These are phyloP conservation scores for Aspergillus asperescens DNA, from an alignment of 495 filamentous ascomycete genomes.

Conservation along the genomic window DNA sequence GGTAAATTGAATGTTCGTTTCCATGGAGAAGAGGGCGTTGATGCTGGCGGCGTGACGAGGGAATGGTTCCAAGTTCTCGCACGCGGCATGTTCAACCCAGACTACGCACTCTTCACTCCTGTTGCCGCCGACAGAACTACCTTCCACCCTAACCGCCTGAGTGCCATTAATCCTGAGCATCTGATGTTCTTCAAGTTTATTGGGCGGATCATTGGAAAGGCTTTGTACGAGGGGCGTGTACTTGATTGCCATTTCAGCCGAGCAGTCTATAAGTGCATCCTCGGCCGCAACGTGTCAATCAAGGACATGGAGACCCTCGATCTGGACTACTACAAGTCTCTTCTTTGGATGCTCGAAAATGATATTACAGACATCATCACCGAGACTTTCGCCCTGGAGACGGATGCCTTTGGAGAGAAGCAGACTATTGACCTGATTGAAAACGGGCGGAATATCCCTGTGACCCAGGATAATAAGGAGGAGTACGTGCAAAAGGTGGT, in stretches of 20 bases:
- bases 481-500: slow-evolving; percentile 91
- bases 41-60: slow-evolving; percentile 94
- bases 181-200: slow-evolving; percentile 99
- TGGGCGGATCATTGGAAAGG: slow-evolving; percentile 96
- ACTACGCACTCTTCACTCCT: slow-evolving; percentile 92
- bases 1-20: slow-evolving; percentile 97
- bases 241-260: slow-evolving; percentile 98
- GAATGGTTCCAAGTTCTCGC: slow-evolving; percentile 99
- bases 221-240: slow-evolving; percentile 90
- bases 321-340: slow-evolving; percentile 98
- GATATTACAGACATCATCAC: slow-evolving; percentile 98
- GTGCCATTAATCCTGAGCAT: slow-evolving; percentile 91
- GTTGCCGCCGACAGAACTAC: slow-evolving; percentile 98
- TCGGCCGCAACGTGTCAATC: slow-evolving; percentile 89
- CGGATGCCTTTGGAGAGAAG: slow-evolving; percentile 85
- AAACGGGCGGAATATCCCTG: slow-evolving; percentile 83
- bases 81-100: slow-evolving; percentile 97
- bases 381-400: slow-evolving; percentile 93
- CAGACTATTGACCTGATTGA: slow-evolving; percentile 81
- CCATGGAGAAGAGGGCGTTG: slow-evolving; percentile 94
- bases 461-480: slow-evolving; percentile 98
- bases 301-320: slow-evolving; percentile 99
- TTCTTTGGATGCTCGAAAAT: slow-evolving; percentile 97
- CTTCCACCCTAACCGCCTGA: slow-evolving; percentile 94
- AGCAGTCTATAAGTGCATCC: slow-evolving; percentile 95